These are phyloP conservation scores for Penicillium sp. DNA, from an alignment of 2,329 filamentous ascomycete genomes.

Conservation along the genomic window DNA sequence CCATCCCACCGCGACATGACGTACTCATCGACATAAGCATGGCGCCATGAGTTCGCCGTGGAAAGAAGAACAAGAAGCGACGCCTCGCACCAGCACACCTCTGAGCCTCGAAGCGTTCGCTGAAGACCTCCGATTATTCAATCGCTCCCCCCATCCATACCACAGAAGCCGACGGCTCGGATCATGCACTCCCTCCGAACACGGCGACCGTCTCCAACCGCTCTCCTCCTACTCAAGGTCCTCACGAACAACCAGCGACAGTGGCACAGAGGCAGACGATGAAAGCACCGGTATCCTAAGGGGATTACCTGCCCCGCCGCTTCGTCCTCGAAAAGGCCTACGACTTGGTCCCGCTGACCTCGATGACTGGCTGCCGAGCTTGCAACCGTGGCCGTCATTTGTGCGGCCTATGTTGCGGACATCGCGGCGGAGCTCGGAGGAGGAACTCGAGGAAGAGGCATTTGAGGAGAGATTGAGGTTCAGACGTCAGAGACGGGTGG, in stretches of 20 bases:
- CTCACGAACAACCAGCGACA: slow-evolving; percentile 71
- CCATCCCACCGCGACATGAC: slow-evolving; percentile 29
- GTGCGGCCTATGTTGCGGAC: slow-evolving; percentile 16
- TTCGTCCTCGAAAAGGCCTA: slow-evolving; percentile 75
- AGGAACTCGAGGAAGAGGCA: slow-evolving; percentile 28
- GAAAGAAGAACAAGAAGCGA: slow-evolving; percentile 32
- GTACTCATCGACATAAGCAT: slow-evolving; percentile 31
- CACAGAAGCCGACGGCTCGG: slow-evolving; percentile 61
- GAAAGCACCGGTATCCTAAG: slow-evolving; percentile 75
- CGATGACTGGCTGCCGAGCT: slow-evolving; percentile 32
- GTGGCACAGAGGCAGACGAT: slow-evolving; percentile 92
- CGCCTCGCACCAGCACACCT: slow-evolving; percentile 23
- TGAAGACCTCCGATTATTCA: slow-evolving; percentile 50
- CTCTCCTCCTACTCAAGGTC: slow-evolving; percentile 45
- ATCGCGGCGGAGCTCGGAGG: slow-evolving; percentile 35
- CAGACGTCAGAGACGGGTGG: slow-evolving; percentile 39
- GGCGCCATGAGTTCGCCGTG: slow-evolving; percentile 36
- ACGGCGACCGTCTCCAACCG: slow-evolving; percentile 35
- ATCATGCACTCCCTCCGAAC: slow-evolving; percentile 45
- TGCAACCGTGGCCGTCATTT: slow-evolving; percentile 36
- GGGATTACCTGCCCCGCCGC: slow-evolving; percentile 76
- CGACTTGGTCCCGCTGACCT: slow-evolving; percentile 35
- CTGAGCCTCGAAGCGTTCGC: slow-evolving; percentile 18
- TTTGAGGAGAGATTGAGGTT: slow-evolving; percentile 26
- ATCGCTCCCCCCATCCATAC: slow-evolving; percentile 68